These are phyloP conservation scores for Lepraria neglecta DNA, from an alignment of 495 filamentous ascomycete genomes.

Conservation along the genomic window DNA sequence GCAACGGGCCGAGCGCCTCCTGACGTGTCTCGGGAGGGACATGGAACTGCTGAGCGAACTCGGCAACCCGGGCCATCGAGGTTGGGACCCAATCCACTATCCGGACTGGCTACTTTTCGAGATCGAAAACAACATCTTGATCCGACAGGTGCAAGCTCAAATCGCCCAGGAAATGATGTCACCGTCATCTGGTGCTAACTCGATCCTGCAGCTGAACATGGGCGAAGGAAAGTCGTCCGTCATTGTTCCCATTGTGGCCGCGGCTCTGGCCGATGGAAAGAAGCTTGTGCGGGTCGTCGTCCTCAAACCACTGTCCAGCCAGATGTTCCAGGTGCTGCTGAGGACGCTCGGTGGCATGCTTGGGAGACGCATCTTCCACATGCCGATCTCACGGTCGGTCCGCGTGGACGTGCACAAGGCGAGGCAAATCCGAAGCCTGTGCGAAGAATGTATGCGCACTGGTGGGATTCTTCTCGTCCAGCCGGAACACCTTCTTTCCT, in stretches of 20 bases:
- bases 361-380: conserved; percentile 51
- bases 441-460: conserved; percentile 41
- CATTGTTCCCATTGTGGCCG: conserved; percentile 59
- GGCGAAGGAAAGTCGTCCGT: conserved; percentile 68
- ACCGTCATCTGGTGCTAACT: conserved; percentile 42
- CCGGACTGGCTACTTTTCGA: conserved; percentile 59
- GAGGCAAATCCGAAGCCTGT: conserved; percentile 33
- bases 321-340: conserved; percentile 56
- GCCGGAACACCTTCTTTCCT: conserved; percentile 65
- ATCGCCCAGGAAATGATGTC: conserved; percentile 53
- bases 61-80: conserved; percentile 46
- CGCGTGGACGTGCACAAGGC: conserved; percentile 30
- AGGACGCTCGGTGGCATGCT: conserved; percentile 55
- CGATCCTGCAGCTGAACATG: conserved; percentile 68
- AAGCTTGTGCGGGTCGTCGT: conserved; percentile 55
- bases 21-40: conserved; percentile 10
- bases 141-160: conserved; percentile 54
- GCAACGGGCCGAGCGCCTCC: conserved; percentile 38
- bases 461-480: conserved; percentile 55
- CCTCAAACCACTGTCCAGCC: conserved; percentile 53
- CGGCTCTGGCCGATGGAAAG: conserved; percentile 46
- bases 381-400: conserved; percentile 56
- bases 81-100: conserved; percentile 44
- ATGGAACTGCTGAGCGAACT: conserved; percentile 45
- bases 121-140: conserved; percentile 56